Base-by-base conservation (phyloP, 2,329 filamentous ascomycete genomes). In the Grosmannia clavigera region DNA sequence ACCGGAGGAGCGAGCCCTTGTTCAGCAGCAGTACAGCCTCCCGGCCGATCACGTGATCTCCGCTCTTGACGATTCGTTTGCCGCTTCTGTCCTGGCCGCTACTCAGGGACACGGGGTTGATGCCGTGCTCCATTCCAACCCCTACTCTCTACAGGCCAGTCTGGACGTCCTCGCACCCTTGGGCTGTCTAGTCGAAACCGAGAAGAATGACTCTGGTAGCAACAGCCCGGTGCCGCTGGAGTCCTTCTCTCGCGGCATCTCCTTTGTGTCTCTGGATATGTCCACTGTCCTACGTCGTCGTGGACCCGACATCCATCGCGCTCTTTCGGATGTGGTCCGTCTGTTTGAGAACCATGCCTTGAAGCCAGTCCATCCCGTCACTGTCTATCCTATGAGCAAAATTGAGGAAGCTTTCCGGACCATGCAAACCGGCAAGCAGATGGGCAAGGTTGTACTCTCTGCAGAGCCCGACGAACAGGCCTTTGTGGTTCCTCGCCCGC, bases 161-260 rank as follows among this genome's bases (percentile, higher is more conserved):
- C 77, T 73, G 74, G 68, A 70, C 4, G 76, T 73, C 59, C 66
- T 81, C 16, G 73, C 73, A 40, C 69, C 68, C 9, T 75, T 75
- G 48, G 61, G 61, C 22, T 52, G 35, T 12, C 40, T 62, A 11
- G 43, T 62, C 40, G 61, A 62, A 50, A 56, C 60, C 11, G 58
- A 58, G 38, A 25, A 5, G 29, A 54, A 33, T 16, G 51, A 10
- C 6, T 54, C 51, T 5, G 2, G 35, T n/a, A n/a, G 43, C 54
- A 40, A 14, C 54, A 43, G n/a, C 52, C 52, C 38, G 5, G 22
- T 56, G 16, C 29, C 54, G 29, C 54, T 56, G 54, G 31, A 14
- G 35, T 9, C 29, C 3, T 35, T 38, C 12, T 5, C 29, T 35
- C n/a, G 54, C 19, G 54, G 54, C n/a, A n/a, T 56, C 54, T 56